Evolutionary conservation across 2,329 filamentous ascomycete genomes (phyloP), one percentile per base, ranked within the genome.

Genomic region (Aureobasidium sp.): DNA sequence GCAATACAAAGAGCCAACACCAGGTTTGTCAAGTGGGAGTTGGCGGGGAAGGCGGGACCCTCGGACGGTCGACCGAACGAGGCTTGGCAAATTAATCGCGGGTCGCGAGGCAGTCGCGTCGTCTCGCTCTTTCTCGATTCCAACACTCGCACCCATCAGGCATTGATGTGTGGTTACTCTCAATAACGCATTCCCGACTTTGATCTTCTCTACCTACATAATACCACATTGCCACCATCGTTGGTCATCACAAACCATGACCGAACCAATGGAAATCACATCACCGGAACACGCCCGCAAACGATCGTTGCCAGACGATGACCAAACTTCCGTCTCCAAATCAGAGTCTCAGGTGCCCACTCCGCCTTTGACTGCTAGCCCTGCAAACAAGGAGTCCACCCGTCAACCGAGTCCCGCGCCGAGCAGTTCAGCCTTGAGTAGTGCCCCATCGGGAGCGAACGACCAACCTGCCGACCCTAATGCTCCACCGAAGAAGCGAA

Each of bases 401-500:
- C 57, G 53, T 27, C 42, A 46, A 15, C 19, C 25, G 8, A 65
- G 21, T 15, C 71, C 71, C 19, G 68, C 70, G 21, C 67, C 64
- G 1, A 71, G 68, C 61, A 69, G 67, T 54, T 72, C 70, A 0
- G 66, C 67, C 10, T 50, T 72, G 35, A 73, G 67, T 64, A 72
- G 70, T 64, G 63, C 63, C 50, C 64, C 58, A 51, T 51, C 61
- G 37, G 27, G 54, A 62, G 15, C 59, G 43, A 15, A 58, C 54
- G 37, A 64, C 46, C 9, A 57, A 57, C 42, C 47, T 4, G 40
- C 19, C 17, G 38, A 60, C n/a, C 58, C 47, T 0, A 42, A 49
- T 31, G 55, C 46, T 15, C 58, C 58, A 9, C 58, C 58, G 8
- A 51, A 53, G 15, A 79, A 79, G 67, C 66, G 73, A 40, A 67